A percentile compares a stretch with the other conserved stretches of the same genome.
phyloP scores from a whole-genome alignment of 2,329 filamentous ascomycete species.

The Colletotrichum theobromicola region DNA sequence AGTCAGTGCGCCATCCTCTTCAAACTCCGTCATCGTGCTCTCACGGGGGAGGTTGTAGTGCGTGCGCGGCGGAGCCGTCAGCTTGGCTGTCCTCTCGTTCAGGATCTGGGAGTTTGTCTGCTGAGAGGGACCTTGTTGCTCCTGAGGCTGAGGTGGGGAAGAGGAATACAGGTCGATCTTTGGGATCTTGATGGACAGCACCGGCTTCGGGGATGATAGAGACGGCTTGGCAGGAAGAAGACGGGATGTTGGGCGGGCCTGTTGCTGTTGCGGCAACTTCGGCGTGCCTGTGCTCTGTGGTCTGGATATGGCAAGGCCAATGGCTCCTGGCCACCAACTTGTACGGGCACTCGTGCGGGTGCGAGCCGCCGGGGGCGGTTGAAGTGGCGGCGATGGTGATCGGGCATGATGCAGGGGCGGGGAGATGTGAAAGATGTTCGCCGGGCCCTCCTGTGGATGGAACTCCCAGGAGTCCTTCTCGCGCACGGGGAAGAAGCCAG shows the following conservation, averaged over 20 bases:
- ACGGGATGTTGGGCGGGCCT: conserved; percentile 41
- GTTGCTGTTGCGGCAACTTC: conserved; percentile 5
- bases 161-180: conserved; percentile 7
- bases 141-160: conserved; percentile 3
- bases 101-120: conserved; percentile 19
- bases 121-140: conserved; percentile 4
- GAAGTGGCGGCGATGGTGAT: conserved; percentile 22
- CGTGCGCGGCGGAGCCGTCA: conserved; percentile 19
- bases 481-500: conserved; percentile 40
- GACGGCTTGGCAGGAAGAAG: conserved; percentile 46
- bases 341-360: conserved; percentile 18
- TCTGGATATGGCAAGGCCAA: conserved; percentile 51
- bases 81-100: conserved; percentile 11
- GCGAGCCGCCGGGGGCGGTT: background rate
- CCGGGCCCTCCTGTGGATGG: conserved; percentile 13
- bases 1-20: conserved; percentile 50
- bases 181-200: conserved; percentile 46
- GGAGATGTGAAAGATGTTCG: conserved; percentile 45
- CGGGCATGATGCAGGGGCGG: conserved; percentile 38
- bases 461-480: conserved; percentile 42
- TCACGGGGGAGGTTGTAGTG: conserved; percentile 33
- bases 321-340: conserved; percentile 40
- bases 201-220: conserved; percentile 39
- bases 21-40: conserved; percentile 57
- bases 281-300: conserved; percentile 25